A percentile compares a stretch with the other conserved stretches of the same genome.
phyloP scores from a whole-genome alignment of 1,284 basidiomycete species.

The Trichosporon sp. region DNA sequence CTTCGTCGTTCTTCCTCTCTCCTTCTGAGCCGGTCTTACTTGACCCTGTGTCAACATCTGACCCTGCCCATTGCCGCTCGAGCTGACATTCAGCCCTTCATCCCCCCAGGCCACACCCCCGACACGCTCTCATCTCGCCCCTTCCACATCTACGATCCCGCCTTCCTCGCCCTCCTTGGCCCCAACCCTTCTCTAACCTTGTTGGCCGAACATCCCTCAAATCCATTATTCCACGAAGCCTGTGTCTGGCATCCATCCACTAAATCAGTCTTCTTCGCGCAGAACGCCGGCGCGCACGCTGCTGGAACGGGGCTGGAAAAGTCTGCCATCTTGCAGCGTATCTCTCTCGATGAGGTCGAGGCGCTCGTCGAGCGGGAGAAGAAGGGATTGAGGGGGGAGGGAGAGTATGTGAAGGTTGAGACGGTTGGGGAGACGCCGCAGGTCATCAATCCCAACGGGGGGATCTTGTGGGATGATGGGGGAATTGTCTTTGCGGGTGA shows the following conservation, averaged over 20 bases:
- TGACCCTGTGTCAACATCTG: too few species aligned
- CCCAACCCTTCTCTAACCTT: conserved; percentile 55
- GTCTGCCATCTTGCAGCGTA: conserved; percentile 50
- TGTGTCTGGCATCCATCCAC: conserved; percentile 59
- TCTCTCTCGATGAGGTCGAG: conserved; percentile 47
- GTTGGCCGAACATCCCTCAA: conserved; percentile 53
- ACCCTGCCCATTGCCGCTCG: too few species aligned
- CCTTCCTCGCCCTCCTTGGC: conserved; percentile 60
- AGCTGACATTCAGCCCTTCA: conserved; percentile 28
- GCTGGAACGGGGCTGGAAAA: conserved; percentile 50
- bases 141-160: conserved; percentile 63
- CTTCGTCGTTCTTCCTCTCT: too few species aligned
- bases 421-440: conserved; percentile 49
- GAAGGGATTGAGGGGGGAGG: conserved; percentile 33
- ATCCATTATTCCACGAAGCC: conserved; percentile 69
- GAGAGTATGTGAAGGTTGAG: conserved; percentile 54
- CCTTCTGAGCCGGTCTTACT: too few species aligned
- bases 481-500: conserved; percentile 62
- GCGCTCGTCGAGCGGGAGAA: conserved; percentile 13
- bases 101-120: conserved; percentile 31
- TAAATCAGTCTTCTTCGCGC: conserved; percentile 56
- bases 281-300: conserved; percentile 51
- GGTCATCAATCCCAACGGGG: conserved; percentile 71
- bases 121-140: conserved; percentile 30
- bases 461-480: conserved; percentile 53